Conservation (phyloP, 768 basidiomycete species). For the Coprinopsis marcescibilis region DNA sequence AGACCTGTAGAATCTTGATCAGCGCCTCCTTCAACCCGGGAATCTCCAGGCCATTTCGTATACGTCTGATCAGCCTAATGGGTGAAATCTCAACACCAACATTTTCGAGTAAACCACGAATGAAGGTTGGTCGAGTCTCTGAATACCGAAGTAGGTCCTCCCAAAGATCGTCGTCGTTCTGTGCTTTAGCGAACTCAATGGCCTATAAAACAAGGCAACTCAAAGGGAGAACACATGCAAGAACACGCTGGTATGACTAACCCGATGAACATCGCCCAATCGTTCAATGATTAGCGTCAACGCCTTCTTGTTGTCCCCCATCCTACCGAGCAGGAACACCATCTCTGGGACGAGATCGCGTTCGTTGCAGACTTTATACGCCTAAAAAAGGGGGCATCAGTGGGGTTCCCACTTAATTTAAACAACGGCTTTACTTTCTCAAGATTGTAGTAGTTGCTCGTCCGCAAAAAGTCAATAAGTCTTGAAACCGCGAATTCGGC, state of each 20-base stretch:
- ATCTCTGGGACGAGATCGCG: conserved; percentile 90
- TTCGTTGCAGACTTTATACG: conserved; percentile 79
- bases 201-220: conserved; percentile 44
- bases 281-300: conserved; percentile 92
- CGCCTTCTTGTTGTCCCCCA: conserved; percentile 97
- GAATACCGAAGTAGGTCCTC: conserved; percentile 93
- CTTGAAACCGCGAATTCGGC: conserved; percentile 78
- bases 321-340: conserved; percentile 94
- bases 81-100: conserved; percentile 96
- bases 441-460: conserved; percentile 87
- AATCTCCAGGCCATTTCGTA: conserved; percentile 94
- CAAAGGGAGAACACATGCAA: not conserved
- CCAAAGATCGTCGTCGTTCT: conserved; percentile 96
- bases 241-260: conserved; percentile 25
- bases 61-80: conserved; percentile 87
- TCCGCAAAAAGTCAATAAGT: conserved; percentile 86
- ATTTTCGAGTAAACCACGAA: conserved; percentile 90
- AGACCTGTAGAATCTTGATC: conserved; percentile 84
- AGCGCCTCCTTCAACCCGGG: conserved; percentile 90
- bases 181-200: conserved; percentile 97
- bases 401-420: not conserved
- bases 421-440: conserved; percentile 50
- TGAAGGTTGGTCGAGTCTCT: conserved; percentile 93
- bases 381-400: conserved; percentile 35
- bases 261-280: conserved; percentile 86